A percentile compares a stretch with the other conserved stretches of the same genome.
Conservation (phyloP, 139 green algal species). For the Picochlorum costavermella region DNA sequence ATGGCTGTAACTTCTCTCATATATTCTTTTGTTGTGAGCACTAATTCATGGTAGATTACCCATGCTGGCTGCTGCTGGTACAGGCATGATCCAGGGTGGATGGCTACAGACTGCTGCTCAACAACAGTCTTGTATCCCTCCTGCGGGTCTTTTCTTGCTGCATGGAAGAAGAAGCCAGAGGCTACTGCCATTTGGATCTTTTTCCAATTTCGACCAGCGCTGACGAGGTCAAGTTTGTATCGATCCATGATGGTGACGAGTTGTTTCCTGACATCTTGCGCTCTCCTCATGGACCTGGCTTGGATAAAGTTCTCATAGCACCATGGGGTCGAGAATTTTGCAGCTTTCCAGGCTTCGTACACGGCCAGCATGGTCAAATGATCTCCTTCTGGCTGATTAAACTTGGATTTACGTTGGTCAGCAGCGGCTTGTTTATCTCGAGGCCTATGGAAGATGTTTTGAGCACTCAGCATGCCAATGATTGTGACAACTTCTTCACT, state of each 20-base stretch:
- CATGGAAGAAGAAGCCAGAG: slow-evolving; percentile 96
- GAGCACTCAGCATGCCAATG: slow-evolving; percentile 85
- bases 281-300: slow-evolving; percentile 75
- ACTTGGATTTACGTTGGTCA: slow-evolving; percentile 92
- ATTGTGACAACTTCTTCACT: slow-evolving; percentile 97
- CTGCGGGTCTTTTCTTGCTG: slow-evolving; percentile 70
- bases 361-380: slow-evolving; percentile 94
- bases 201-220: slow-evolving; percentile 72
- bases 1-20: slow-evolving; percentile 66
- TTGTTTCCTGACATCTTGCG: slow-evolving; percentile 94
- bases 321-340: slow-evolving; percentile 88
- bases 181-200: slow-evolving; percentile 78
- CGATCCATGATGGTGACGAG: slow-evolving; percentile 97
- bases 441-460: slow-evolving; percentile 94
- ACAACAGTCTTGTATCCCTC: slow-evolving; percentile 73
- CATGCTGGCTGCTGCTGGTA: slow-evolving; percentile 92
- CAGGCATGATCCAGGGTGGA: slow-evolving; percentile 82
- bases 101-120: slow-evolving; percentile 93
- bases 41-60: slow-evolving; percentile 86
- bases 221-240: slow-evolving; percentile 13
- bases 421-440: slow-evolving; percentile 80
- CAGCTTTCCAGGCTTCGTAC: slow-evolving; percentile 93
- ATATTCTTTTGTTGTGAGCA: slow-evolving; percentile 98
- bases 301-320: slow-evolving; percentile 94
- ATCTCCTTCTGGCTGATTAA: slow-evolving; percentile 94